phyloP scores from a whole-genome alignment of 2,329 filamentous ascomycete species.

The Graphilbum sp. region DNA sequence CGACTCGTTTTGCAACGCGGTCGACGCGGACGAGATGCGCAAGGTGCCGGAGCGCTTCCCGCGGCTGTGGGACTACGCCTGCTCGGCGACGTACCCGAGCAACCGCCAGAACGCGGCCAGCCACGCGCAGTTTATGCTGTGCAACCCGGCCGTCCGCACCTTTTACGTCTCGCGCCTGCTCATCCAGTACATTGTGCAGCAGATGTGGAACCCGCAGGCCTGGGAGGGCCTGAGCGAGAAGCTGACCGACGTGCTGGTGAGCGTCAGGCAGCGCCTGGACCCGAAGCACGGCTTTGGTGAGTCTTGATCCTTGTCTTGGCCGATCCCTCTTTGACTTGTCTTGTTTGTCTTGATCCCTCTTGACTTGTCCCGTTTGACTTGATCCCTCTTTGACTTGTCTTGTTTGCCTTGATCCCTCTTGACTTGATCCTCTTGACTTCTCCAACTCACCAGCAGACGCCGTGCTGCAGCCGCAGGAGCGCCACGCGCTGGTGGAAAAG shows the following conservation, averaged over 20 bases:
- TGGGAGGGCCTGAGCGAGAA: slow-evolving; percentile 17
- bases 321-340: too few relatives aligned
- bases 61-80: slow-evolving; percentile 21
- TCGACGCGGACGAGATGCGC: background rate
- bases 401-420: too few relatives aligned
- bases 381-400: too few relatives aligned
- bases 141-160: slow-evolving; percentile 14
- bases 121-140: slow-evolving; percentile 17
- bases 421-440: too few relatives aligned
- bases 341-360: too few relatives aligned
- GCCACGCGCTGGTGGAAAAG: slow-evolving; percentile 20
- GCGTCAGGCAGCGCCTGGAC: slow-evolving; percentile 10
- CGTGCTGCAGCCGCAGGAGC: slow-evolving; percentile 11
- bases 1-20: slow-evolving; percentile 3
- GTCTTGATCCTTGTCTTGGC: too few relatives aligned
- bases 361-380: too few relatives aligned
- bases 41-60: slow-evolving; percentile 4
- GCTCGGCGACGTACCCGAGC: slow-evolving; percentile 15
- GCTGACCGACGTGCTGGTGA: slow-evolving; percentile 10
- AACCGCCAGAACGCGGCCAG: slow-evolving; percentile 13
- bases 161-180: slow-evolving; percentile 23
- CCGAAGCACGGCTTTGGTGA: slow-evolving; percentile 13
- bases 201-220: slow-evolving; percentile 17
- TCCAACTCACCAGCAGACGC: slow-evolving; percentile 3
- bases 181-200: slow-evolving; percentile 18